Percentiles rank a stretch among this genome's conserved stretches.
These are phyloP conservation scores for Cladosporium austrohemisphaericum DNA, from an alignment of 2,329 filamentous ascomycete genomes.

Conservation along the genomic window DNA sequence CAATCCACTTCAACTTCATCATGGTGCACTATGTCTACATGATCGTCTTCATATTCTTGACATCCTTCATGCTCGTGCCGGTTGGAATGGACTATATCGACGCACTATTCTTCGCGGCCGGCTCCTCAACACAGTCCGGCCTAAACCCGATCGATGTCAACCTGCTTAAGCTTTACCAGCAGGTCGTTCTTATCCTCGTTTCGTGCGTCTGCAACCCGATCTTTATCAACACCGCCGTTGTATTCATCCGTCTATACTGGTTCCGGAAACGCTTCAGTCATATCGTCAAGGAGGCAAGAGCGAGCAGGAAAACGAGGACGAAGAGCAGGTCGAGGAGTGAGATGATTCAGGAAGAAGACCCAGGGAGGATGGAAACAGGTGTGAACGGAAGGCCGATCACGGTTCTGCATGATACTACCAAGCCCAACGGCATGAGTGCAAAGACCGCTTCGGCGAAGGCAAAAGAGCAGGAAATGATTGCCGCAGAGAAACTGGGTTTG, in stretches of 20 bases:
- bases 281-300: slow-evolving; percentile 69
- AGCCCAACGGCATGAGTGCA: slow-evolving; percentile 42
- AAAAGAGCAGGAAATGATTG: slow-evolving; percentile 32
- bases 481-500: slow-evolving; percentile 44
- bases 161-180: slow-evolving; percentile 45
- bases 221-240: slow-evolving; percentile 77
- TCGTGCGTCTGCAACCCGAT: slow-evolving; percentile 77
- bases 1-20: slow-evolving; percentile 76
- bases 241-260: slow-evolving; percentile 93
- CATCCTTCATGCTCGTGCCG: slow-evolving; percentile 73
- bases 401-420: slow-evolving; percentile 58
- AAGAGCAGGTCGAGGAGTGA: slow-evolving; percentile 37
- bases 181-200: slow-evolving; percentile 65
- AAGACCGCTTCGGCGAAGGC: slow-evolving; percentile 54
- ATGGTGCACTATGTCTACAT: slow-evolving; percentile 81
- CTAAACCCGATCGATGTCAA: slow-evolving; percentile 69
- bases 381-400: slow-evolving; percentile 56
- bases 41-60: slow-evolving; percentile 66
- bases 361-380: slow-evolving; percentile 55
- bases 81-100: slow-evolving; percentile 73
- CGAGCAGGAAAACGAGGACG: slow-evolving; percentile 61
- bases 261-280: slow-evolving; percentile 94
- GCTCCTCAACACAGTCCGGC: slow-evolving; percentile 85
- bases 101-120: slow-evolving; percentile 81
- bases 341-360: slow-evolving; percentile 42